Conservation (phyloP, 164 flowering plant species). For the Magnolia changhungtana region DNA sequence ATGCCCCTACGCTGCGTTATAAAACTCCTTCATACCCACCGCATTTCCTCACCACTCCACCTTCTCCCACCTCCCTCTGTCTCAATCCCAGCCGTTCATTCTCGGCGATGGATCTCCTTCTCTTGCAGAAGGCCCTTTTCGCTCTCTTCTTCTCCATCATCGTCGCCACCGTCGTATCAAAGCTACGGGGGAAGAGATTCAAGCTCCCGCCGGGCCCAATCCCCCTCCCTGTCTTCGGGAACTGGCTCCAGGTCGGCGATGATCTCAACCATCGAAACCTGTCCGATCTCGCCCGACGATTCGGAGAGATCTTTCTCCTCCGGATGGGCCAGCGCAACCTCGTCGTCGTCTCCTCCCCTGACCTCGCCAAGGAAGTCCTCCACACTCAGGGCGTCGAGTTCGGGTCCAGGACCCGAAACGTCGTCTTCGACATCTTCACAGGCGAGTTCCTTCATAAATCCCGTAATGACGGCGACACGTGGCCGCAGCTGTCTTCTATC, state of each 20-base stretch:
- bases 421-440: slow-evolving; percentile 84
- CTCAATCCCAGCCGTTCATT: not conserved
- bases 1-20: not conserved
- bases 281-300: slow-evolving; percentile 53
- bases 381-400: slow-evolving; percentile 90
- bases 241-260: slow-evolving; percentile 91
- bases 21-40: not conserved
- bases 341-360: slow-evolving; percentile 75
- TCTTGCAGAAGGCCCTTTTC: slow-evolving; percentile 53
- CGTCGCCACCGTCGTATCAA: slow-evolving; percentile 46
- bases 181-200: slow-evolving; percentile 55
- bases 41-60: not conserved
- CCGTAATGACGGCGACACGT: too few species aligned
- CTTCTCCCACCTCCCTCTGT: not conserved
- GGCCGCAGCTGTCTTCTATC: too few species aligned
- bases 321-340: slow-evolving; percentile 90
- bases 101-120: slow-evolving; percentile 55
- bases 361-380: slow-evolving; percentile 69
- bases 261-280: slow-evolving; percentile 83
- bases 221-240: slow-evolving; percentile 76
- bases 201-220: slow-evolving; percentile 78
- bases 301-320: slow-evolving; percentile 63
- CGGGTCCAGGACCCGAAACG: slow-evolving; percentile 78
- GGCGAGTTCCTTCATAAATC: slow-evolving; percentile 28
- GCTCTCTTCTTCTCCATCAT: slow-evolving; percentile 49